Evolutionary conservation across 2,329 filamentous ascomycete genomes (phyloP).

Genomic region (Aspergillus melleus): DNA sequence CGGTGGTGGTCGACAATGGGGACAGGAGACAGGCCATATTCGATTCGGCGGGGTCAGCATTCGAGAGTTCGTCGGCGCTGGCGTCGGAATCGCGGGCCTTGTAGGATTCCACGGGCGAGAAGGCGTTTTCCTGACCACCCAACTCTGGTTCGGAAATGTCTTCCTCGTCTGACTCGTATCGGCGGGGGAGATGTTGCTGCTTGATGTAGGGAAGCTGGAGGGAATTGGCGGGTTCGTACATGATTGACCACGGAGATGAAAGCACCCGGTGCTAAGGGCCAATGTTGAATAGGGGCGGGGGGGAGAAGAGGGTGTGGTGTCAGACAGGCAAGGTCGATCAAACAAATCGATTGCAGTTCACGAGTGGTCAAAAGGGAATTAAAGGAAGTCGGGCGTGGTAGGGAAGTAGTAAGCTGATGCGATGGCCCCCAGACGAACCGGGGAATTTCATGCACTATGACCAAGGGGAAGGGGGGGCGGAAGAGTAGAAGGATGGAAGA

Average conservation of each 20-base stretch:
- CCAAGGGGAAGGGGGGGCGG: not conserved
- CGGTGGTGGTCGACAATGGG: constrained; percentile 15
- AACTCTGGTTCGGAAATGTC: constrained; percentile 39
- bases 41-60: constrained; percentile 21
- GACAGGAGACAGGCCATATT: constrained; percentile 23
- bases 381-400: not conserved
- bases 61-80: constrained; percentile 31
- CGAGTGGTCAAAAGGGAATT: not conserved
- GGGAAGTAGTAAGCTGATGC: not conserved
- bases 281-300: constrained; percentile 6
- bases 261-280: constrained; percentile 2
- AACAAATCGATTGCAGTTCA: not conserved
- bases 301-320: not conserved
- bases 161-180: constrained; percentile 42
- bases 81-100: constrained; percentile 31
- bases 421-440: not conserved
- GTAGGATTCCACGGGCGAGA: constrained; percentile 32
- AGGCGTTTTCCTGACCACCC: constrained; percentile 31
- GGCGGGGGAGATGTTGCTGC: constrained; percentile 31
- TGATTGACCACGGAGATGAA: constrained; percentile 13
- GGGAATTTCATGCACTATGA: not conserved
- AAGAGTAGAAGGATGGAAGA: constrained; percentile 2
- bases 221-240: constrained; percentile 29
- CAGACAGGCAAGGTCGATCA: not conserved
- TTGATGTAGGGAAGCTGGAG: constrained; percentile 33